Base-by-base conservation (phyloP, 1,139 yeast species). In the Geotrichum cucujoidarum region DNA sequence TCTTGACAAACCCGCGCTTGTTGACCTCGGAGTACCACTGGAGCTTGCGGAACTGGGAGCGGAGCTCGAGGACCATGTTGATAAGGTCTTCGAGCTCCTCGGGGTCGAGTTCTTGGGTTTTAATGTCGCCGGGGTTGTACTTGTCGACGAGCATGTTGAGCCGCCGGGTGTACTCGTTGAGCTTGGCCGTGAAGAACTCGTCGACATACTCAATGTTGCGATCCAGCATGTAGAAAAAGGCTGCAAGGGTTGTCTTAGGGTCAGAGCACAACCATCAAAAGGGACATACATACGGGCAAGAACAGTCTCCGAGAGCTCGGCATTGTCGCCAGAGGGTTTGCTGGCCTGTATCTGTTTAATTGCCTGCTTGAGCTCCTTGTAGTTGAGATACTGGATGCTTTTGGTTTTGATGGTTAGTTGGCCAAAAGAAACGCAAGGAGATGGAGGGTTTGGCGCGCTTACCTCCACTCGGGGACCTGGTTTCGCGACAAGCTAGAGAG, bases 11-110 rank as follows among this genome's bases (percentile, higher is more conserved):
- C 0, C 96, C 98, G 53, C 92, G 81, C 63, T 85, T 88, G 69
- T 92, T 92, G 60, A 90, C 77, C 59, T 90, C 97, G 16, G 95
- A 95, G 64, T 80, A 92, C 96, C 97, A 90, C 63, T 70, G 68
- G 62, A 92, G 72, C 65, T 89, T 89, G 51, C 96, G 75, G 54
- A 85, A 78, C 53, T 81, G 78, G n/a, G 83, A 74, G 45, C 95
- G 75, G 49, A 89, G 71, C 62, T 89, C 97, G 32, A 88, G 72
- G 40, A 90, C 69, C 22, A 88, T 83, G 24, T 81, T 80, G 45
- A 85, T 73, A 40, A 89, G 73, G 61, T 92, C 97, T 52, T 85
- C 90, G 35, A 83, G 67, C 57, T 88, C 95, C 50, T 85, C 92
- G n/a, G 68, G 63, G 33, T 76, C 80, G 27, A 70, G 56, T 7